Evolutionary conservation across 2,329 filamentous ascomycete genomes (phyloP), one percentile per base, ranked within the genome.

Genomic region (Ophiostoma piceae): DNA sequence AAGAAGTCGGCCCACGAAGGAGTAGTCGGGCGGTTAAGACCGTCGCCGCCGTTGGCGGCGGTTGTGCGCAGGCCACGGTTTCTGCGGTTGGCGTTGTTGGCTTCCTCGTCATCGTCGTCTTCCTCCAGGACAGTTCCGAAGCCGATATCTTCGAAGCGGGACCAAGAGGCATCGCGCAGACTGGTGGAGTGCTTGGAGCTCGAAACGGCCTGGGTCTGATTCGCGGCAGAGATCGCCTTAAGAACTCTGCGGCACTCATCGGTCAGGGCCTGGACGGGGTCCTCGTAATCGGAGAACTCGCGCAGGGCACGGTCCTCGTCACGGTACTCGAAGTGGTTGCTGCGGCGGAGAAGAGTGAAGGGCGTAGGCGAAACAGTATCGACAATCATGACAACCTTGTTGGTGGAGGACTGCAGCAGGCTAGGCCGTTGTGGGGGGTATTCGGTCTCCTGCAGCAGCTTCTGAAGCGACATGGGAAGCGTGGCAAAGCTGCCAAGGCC

Each of bases 1-100:
- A 99, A 84, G 78, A 99, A 99, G 78, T 99, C 95, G 2, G 95
- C 95, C 95, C 95, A 99, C 0, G 95, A 98, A 0, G 95, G 95
- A 0, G 95, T 99, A 0, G 93, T 98, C 1, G 95, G 95, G 71
- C 95, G 87, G 47, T 87, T 92, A 65, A 90, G 79, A 71, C 90
- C 87, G 62, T 84, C 84, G n/a, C 79, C 84, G 68, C 86, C 86
- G 11, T 92, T 92, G 6, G 86, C 85, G 19, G 92, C 88, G 6
- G 87, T 87, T 16, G 85, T 86, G 70, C 88, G 84, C 51, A 96
- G 78, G 9, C 75, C 75, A 60, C 76, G 77, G 16, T 76, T 76
- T 70, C 82, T 80, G 70, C 79, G 79, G 68, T 79, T 77, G 22
- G 78, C 74, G 39, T 81, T 77, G 32, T 79, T 67, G 29, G 77